phyloP scores from a whole-genome alignment of 345 rosid genomes.

The Eucalyptus cloeziana region DNA sequence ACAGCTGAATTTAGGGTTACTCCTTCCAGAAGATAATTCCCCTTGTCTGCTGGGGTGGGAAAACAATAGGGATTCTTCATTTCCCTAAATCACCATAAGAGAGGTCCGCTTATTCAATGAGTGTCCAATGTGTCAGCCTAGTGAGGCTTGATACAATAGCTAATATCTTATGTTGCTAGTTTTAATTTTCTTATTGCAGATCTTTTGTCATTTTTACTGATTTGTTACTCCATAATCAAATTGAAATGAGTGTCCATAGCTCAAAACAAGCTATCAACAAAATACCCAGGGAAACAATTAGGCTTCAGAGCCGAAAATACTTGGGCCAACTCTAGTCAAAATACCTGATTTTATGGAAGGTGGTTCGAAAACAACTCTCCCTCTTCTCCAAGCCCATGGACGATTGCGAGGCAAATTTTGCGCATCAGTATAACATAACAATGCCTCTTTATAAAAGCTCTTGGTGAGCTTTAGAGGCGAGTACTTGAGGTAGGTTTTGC shows the following conservation, averaged over 20 bases:
- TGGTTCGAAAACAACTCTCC: constrained; percentile 32
- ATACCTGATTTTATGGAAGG: constrained; percentile 49
- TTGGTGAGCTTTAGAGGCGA: constrained; percentile 93
- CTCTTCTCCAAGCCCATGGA: constrained; percentile 25
- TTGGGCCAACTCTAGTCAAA: constrained; percentile 46
- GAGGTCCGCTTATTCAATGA: neutral
- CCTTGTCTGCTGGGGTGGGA: neutral
- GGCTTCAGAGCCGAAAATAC: neutral
- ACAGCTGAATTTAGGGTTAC: neutral
- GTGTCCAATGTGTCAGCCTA: neutral
- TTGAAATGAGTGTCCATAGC: neutral
- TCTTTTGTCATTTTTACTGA: neutral
- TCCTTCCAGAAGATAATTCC: neutral
- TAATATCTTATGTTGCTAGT: neutral
- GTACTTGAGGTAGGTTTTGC: constrained; percentile 94
- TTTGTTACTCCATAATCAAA: neutral
- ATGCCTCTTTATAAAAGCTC: constrained; percentile 77
- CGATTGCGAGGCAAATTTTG: constrained; percentile 51
- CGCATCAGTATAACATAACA: constrained; percentile 64
- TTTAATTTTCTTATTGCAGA: neutral
- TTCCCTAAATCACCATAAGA: neutral
- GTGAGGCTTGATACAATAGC: neutral
- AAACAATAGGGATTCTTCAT: neutral
- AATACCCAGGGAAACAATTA: neutral
- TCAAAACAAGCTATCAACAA: neutral